Conservation (phyloP, 345 rosid genomes). For the Brassica juncea region DNA sequence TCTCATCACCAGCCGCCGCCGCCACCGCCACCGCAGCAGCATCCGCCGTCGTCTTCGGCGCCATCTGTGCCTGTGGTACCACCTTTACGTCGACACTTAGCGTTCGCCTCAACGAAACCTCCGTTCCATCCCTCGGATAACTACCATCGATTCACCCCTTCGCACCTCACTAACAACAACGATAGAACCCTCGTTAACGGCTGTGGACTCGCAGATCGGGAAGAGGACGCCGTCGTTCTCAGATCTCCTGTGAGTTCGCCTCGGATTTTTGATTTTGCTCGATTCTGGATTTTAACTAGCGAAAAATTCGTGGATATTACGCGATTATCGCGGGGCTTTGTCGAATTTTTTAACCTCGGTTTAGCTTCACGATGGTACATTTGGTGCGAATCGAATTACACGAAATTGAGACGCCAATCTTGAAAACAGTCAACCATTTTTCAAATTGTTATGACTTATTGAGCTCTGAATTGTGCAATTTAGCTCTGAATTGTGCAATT, state of each 20-base stretch:
- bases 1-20: slow-evolving; percentile 23
- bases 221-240: slow-evolving; percentile 59
- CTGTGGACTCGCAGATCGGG: slow-evolving; percentile 50
- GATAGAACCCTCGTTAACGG: slow-evolving; percentile 7
- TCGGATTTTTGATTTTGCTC: neutral
- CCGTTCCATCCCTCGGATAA: slow-evolving; percentile 60
- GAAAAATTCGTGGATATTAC: neutral
- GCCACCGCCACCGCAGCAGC: slow-evolving; percentile 37
- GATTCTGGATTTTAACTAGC: neutral
- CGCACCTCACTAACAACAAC: slow-evolving; percentile 14
- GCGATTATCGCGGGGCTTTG: too few species aligned
- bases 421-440: neutral
- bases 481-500: too few species aligned
- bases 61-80: slow-evolving; percentile 59
- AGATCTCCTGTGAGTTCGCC: slow-evolving; percentile 74
- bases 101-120: slow-evolving; percentile 73
- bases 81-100: slow-evolving; percentile 71
- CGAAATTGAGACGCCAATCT: slow-evolving; percentile 20
- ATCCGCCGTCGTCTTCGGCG: slow-evolving; percentile 36
- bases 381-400: neutral
- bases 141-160: slow-evolving; percentile 63
- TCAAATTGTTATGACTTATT: too few species aligned
- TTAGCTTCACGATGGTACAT: slow-evolving; percentile 37
- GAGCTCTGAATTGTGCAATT: too few species aligned
- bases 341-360: too few species aligned